Percentiles rank a stretch among this genome's conserved stretches.
Evolutionary conservation across 768 basidiomycete genomes (phyloP).

Genomic region (Rhizopogon sp.): DNA sequence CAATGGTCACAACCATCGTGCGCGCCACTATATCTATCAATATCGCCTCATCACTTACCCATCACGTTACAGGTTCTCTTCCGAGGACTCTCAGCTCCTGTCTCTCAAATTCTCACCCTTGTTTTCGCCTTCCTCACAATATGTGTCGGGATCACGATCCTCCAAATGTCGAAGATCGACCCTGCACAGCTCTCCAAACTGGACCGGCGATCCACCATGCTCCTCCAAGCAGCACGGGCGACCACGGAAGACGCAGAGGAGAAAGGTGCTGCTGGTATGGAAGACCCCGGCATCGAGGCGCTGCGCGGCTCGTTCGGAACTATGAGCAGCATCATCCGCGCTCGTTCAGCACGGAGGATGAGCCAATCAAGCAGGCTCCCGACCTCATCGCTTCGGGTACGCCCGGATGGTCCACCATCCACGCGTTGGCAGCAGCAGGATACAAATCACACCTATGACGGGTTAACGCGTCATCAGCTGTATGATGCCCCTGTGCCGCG

Average conservation of each 20-base stretch:
- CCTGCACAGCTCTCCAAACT: conserved; percentile 73
- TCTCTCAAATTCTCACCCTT: conserved; percentile 79
- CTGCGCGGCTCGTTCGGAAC: conserved; percentile 89
- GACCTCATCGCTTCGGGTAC: conserved; percentile 14
- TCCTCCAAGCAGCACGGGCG: conserved; percentile 78
- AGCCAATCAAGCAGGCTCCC: conserved; percentile 40
- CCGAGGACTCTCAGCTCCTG: conserved; percentile 80
- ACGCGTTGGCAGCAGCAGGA: conserved; percentile 24
- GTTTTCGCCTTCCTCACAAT: conserved; percentile 91
- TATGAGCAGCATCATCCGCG: conserved; percentile 85
- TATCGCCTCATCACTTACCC: neutral
- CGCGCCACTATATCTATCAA: conserved; percentile 18
- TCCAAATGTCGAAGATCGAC: conserved; percentile 95
- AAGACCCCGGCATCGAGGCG: conserved; percentile 92
- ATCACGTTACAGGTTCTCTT: conserved; percentile 61
- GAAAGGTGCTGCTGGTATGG: conserved; percentile 49
- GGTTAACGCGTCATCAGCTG: conserved; percentile 75
- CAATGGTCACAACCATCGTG: conserved; percentile 80
- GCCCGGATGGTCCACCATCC: conserved; percentile 17
- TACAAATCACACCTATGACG: conserved; percentile 29
- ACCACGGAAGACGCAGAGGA: conserved; percentile 64
- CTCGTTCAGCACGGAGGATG: conserved; percentile 47
- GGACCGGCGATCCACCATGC: conserved; percentile 85
- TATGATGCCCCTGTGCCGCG: conserved; percentile 83
- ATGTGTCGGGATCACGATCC: conserved; percentile 87